phyloP scores from a whole-genome alignment of 352 stramenopile genomes.

The Pythium sukuiense region DNA sequence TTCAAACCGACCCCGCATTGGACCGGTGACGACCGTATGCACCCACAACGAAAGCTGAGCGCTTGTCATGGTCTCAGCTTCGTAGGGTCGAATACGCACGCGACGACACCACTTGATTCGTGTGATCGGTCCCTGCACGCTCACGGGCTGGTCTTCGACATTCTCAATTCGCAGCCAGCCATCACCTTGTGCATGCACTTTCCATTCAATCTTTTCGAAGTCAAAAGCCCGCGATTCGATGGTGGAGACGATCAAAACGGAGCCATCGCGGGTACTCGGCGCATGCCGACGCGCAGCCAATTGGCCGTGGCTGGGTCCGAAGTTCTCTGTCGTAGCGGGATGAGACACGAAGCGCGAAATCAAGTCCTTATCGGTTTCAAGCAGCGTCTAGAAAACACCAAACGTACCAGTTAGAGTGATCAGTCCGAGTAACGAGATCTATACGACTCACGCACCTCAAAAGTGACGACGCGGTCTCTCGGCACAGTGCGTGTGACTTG shows the following conservation, averaged over 20 bases:
- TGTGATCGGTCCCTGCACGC: constrained; percentile 6
- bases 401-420: not conserved
- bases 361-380: constrained; percentile 6
- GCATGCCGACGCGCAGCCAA: constrained; percentile 9
- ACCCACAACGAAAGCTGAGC: constrained; percentile 13
- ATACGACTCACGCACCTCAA: not conserved
- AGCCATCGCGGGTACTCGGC: not conserved
- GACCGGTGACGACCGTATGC: constrained; percentile 1
- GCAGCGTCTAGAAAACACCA: not conserved
- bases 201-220: not conserved
- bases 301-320: constrained; percentile 13
- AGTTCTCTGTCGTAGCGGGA: not conserved
- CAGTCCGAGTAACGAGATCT: not conserved
- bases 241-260: constrained; percentile 14
- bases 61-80: constrained; percentile 6
- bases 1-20: constrained; percentile 15
- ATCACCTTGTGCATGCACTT: constrained; percentile 3
- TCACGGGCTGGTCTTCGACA: not conserved
- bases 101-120: constrained; percentile 14
- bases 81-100: not conserved
- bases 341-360: not conserved
- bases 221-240: constrained; percentile 3
- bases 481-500: not conserved
- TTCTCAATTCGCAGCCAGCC: constrained; percentile 13
- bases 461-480: not conserved